A percentile compares a stretch with the other conserved stretches of the same genome.
Conservation (phyloP, 108 stramenopile species). For the Nitzschia putrida region DNA sequence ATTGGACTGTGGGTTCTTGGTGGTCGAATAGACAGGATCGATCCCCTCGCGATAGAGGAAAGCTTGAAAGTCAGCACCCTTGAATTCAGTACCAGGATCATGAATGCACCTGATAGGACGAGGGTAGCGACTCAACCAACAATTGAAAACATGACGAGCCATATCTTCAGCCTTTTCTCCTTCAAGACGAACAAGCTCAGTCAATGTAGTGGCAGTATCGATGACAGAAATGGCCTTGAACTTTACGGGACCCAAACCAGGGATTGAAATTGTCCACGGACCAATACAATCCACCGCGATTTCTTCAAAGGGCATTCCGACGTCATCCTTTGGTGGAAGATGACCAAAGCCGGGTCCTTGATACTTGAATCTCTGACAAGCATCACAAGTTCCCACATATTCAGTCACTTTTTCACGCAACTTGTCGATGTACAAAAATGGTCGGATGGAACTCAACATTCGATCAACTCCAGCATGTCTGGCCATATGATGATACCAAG, state of each 20-base stretch:
- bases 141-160: conserved; percentile 4
- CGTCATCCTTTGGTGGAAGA: conserved; percentile 3
- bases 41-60: no score
- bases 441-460: no score
- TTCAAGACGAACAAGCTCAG: conserved; percentile 31
- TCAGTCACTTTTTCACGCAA: conserved; percentile 1
- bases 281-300: conserved; percentile 42
- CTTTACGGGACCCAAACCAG: conserved; percentile 9
- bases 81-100: conserved; percentile 45
- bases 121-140: conserved; percentile 42
- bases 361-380: conserved; percentile 14
- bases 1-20: conserved; percentile 45
- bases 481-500: no score
- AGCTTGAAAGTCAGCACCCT: no score
- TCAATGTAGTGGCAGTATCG: conserved; percentile 31
- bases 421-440: no score
- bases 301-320: conserved; percentile 22
- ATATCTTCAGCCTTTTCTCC: conserved; percentile 17
- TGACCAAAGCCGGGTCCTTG: no score
- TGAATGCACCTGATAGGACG: conserved; percentile 21
- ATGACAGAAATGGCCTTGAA: conserved; percentile 41
- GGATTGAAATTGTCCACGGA: conserved; percentile 39
- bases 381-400: conserved; percentile 10
- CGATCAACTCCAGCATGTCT: no score
- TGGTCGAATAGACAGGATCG: no score